A percentile compares a stretch with the other conserved stretches of the same genome.
phyloP scores from a whole-genome alignment of 2,329 filamentous ascomycete species.

The Aureobasidium melanogenum region DNA sequence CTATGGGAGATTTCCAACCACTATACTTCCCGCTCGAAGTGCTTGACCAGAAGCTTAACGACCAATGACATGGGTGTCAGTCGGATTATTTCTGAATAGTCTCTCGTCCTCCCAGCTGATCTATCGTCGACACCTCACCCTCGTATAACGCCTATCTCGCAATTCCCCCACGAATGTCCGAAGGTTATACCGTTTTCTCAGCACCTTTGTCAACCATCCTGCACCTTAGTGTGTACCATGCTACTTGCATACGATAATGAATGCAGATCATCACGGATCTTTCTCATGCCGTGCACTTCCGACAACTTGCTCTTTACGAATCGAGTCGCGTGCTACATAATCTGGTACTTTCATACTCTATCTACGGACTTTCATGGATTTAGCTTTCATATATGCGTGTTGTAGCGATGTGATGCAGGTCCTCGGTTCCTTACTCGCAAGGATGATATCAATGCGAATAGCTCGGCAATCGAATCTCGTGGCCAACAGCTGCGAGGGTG shows the following conservation, averaged over 20 bases:
- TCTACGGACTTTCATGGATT: background rate
- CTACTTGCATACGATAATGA: background rate
- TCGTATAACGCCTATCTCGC: background rate
- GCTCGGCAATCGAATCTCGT: background rate
- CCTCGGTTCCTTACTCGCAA: background rate
- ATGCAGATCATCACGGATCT: background rate
- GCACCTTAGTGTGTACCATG: background rate
- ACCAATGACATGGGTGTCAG: background rate
- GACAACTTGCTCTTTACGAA: background rate
- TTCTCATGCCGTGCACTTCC: background rate
- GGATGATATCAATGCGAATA: background rate
- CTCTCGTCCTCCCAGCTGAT: background rate
- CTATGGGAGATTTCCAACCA: background rate
- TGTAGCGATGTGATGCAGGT: background rate
- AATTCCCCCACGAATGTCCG: constrained; percentile 1
- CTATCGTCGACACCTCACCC: background rate
- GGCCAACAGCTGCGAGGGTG: no score
- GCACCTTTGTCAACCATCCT: background rate
- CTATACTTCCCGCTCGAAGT: background rate
- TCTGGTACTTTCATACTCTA: background rate
- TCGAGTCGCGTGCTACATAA: background rate
- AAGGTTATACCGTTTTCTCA: background rate
- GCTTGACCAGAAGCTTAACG: background rate
- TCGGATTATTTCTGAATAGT: background rate
- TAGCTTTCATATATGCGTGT: background rate